A percentile compares a stretch with the other conserved stretches of the same genome.
These are phyloP conservation scores for Penicillium canescens DNA, from an alignment of 495 filamentous ascomycete genomes.

Conservation along the genomic window DNA sequence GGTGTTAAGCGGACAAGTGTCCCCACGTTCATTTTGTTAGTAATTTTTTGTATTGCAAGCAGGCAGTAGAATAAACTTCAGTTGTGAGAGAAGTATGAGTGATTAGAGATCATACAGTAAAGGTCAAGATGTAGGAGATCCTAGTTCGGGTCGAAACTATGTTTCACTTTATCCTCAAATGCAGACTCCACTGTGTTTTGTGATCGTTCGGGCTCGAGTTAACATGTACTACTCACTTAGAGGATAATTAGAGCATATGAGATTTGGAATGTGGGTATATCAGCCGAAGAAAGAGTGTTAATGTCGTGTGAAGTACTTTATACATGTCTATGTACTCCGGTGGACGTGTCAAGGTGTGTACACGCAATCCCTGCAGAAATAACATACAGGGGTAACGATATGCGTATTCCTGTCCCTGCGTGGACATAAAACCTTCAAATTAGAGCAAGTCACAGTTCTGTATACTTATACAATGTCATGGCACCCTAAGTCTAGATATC, in stretches of 20 bases:
- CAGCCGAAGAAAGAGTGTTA: too few relatives aligned
- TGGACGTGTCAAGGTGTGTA: not conserved
- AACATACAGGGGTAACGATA: not conserved
- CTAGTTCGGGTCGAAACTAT: not conserved
- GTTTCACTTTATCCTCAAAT: not conserved
- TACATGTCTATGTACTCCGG: not conserved
- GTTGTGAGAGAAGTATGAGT: not conserved
- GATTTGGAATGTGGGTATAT: too few relatives aligned
- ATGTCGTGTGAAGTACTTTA: not conserved
- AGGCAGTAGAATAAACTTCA: too few relatives aligned
- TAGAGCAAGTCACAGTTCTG: too few relatives aligned
- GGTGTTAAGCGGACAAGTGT: slow-evolving; percentile 2
- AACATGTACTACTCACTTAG: too few relatives aligned
- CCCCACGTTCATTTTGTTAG: not conserved
- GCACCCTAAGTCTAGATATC: not conserved
- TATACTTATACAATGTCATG: not conserved
- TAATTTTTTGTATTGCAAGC: not conserved
- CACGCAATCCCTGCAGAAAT: slow-evolving; percentile 2
- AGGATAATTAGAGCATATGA: too few relatives aligned
- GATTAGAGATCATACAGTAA: not conserved
- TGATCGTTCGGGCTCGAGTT: not conserved
- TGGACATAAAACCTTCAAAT: too few relatives aligned
- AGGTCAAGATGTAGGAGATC: not conserved
- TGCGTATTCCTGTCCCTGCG: too few relatives aligned
- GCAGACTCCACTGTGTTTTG: not conserved